These are phyloP conservation scores for Ormosia emarginata DNA, from an alignment of 306 rosid genomes.

Conservation along the genomic window DNA sequence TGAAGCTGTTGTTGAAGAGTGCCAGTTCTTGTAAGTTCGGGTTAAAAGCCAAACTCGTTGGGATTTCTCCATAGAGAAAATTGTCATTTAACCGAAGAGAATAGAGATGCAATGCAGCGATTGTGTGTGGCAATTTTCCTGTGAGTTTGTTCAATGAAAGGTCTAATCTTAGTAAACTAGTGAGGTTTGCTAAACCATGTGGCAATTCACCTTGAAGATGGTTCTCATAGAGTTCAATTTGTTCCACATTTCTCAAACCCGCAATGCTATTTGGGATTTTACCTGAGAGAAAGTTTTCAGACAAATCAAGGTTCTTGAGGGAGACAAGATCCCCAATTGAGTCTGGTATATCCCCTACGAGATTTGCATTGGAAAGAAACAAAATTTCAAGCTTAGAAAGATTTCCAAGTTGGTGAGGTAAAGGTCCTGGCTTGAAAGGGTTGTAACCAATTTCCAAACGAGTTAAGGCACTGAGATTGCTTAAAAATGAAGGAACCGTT, in stretches of 20 bases:
- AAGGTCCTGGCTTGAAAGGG: conserved; percentile 32
- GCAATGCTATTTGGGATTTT: conserved; percentile 56
- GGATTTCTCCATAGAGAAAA: conserved; percentile 59
- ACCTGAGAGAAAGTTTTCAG: conserved; percentile 51
- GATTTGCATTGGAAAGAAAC: conserved; percentile 18
- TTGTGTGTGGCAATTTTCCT: conserved; percentile 43
- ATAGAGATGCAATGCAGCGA: conserved; percentile 39
- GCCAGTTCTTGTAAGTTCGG: conserved; percentile 36
- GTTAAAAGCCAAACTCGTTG: conserved; percentile 47
- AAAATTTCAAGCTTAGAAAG: conserved; percentile 47
- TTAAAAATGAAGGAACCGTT: conserved; percentile 53
- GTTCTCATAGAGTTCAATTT: conserved; percentile 48
- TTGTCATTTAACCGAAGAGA: conserved; percentile 60
- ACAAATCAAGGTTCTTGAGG: conserved; percentile 61
- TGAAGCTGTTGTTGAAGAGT: conserved; percentile 76
- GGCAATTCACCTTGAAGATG: conserved; percentile 66
- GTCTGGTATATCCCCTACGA: conserved; percentile 58
- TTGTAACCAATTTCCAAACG: conserved; percentile 38
- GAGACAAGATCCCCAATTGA: conserved; percentile 58
- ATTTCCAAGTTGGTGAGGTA: conserved; percentile 71
- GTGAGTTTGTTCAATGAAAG: conserved; percentile 67
- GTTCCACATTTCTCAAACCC: conserved; percentile 31
- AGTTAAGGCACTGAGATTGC: conserved; percentile 62
- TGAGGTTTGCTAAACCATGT: conserved; percentile 51
- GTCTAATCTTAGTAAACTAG: conserved; percentile 41